Evolutionary conservation across 192 early-diverging fungal species (phyloP).

Genomic region (Coemansia sp.): DNA sequence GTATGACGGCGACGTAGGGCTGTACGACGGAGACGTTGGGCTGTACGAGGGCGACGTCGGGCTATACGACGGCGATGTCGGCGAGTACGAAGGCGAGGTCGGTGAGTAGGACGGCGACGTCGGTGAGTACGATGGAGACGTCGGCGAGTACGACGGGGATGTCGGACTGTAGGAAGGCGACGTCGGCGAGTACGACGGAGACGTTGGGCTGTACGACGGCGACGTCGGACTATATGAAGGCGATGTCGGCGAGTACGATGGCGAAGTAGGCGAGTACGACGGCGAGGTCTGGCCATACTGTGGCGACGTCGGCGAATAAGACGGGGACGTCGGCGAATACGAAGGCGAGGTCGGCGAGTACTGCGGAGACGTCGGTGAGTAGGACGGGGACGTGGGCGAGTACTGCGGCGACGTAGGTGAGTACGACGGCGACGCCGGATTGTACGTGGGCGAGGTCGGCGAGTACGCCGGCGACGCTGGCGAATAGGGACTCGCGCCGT

Average conservation of each 20-base stretch:
- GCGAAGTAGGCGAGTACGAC: slow-evolving; percentile 65
- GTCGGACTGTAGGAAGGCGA: slow-evolving; percentile 72
- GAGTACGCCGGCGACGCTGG: slow-evolving; percentile 60
- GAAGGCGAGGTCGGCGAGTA: slow-evolving; percentile 56
- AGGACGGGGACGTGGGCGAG: slow-evolving; percentile 66
- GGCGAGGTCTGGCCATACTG: slow-evolving; percentile 70
- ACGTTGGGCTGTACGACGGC: slow-evolving; percentile 70
- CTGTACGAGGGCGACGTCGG: slow-evolving; percentile 65
- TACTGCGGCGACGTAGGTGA: slow-evolving; percentile 64
- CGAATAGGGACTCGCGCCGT: slow-evolving; percentile 57
- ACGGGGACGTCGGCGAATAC: slow-evolving; percentile 71
- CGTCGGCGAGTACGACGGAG: slow-evolving; percentile 70
- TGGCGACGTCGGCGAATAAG: slow-evolving; percentile 68
- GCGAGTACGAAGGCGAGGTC: slow-evolving; percentile 66
- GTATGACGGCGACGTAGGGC: slow-evolving; percentile 61
- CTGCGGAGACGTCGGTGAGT: slow-evolving; percentile 64
- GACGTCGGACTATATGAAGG: slow-evolving; percentile 68
- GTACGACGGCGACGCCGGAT: slow-evolving; percentile 69
- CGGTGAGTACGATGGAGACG: slow-evolving; percentile 64
- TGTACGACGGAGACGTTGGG: slow-evolving; percentile 77
- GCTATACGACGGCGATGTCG: slow-evolving; percentile 64
- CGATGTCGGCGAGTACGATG: slow-evolving; percentile 55
- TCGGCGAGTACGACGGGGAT: slow-evolving; percentile 68
- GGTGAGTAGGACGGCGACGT: slow-evolving; percentile 63
- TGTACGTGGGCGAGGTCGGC: slow-evolving; percentile 76